Evolutionary conservation across 805 yeast species (phyloP).

Genomic region (Candida berthetii): DNA sequence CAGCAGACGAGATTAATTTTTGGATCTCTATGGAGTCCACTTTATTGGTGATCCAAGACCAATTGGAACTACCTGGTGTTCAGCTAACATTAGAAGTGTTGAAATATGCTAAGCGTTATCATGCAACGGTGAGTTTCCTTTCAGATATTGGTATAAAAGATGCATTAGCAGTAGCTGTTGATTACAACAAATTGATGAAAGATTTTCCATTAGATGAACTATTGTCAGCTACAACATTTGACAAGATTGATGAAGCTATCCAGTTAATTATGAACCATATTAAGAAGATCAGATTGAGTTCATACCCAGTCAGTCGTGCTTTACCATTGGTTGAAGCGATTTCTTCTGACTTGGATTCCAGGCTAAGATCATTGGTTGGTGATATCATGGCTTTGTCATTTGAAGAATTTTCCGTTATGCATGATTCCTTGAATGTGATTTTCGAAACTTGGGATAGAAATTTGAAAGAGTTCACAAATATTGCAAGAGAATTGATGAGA

Average conservation of each 20-base stretch:
- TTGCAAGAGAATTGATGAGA: conserved; percentile 70
- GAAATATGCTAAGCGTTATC: conserved; percentile 69
- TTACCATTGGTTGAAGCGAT: conserved; percentile 61
- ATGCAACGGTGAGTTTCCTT: conserved; percentile 65
- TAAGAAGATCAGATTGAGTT: conserved; percentile 50
- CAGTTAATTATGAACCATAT: conserved; percentile 51
- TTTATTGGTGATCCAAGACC: conserved; percentile 47
- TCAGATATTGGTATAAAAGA: conserved; percentile 66
- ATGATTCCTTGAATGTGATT: conserved; percentile 24
- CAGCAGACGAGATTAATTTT: conserved; percentile 63
- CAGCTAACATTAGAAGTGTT: conserved; percentile 52
- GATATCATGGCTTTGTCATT: conserved; percentile 39
- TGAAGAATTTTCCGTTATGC: conserved; percentile 29
- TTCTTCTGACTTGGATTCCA: conserved; percentile 46
- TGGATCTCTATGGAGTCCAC: conserved; percentile 73
- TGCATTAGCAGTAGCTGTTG: conserved; percentile 41
- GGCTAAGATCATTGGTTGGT: conserved; percentile 32
- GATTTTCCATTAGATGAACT: conserved; percentile 68
- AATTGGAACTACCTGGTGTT: conserved; percentile 49
- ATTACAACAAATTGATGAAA: conserved; percentile 57
- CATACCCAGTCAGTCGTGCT: conserved; percentile 62
- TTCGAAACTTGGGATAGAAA: conserved; percentile 53
- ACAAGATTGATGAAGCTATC: conserved; percentile 38
- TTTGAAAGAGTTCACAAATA: conserved; percentile 53
- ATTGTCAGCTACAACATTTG: conserved; percentile 37